Conservation (phyloP, 495 filamentous ascomycete species). For the Diplogelasinospora grovesii region DNA sequence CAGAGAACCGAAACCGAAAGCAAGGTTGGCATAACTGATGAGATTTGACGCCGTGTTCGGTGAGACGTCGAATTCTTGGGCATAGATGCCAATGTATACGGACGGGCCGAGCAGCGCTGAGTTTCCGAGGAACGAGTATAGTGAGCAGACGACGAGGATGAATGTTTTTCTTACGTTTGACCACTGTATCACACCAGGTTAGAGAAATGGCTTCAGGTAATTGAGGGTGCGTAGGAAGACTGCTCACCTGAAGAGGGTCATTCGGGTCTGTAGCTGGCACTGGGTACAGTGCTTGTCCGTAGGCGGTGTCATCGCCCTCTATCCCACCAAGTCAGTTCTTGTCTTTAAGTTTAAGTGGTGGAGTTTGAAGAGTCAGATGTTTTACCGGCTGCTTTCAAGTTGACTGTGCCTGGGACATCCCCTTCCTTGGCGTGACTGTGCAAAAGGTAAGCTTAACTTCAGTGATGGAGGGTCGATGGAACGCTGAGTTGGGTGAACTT, state of each 20-base stretch:
- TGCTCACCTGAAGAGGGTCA: slow-evolving; percentile 51
- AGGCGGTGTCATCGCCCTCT: slow-evolving; percentile 58
- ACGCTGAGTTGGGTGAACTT: not conserved
- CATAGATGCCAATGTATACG: slow-evolving; percentile 53
- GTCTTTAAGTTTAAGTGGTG: no score
- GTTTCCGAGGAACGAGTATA: slow-evolving; percentile 59
- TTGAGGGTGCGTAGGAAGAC: no score
- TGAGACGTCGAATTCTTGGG: slow-evolving; percentile 47
- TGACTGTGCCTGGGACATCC: slow-evolving; percentile 52
- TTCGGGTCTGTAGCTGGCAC: slow-evolving; percentile 59
- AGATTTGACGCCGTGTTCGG: slow-evolving; percentile 47
- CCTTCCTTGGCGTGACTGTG: slow-evolving; percentile 54
- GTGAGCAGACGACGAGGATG: slow-evolving; percentile 51
- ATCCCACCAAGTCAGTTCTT: no score
- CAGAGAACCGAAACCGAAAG: slow-evolving; percentile 56
- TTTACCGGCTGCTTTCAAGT: slow-evolving; percentile 41
- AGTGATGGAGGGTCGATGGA: not conserved
- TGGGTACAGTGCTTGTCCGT: slow-evolving; percentile 56
- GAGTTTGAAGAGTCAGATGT: no score
- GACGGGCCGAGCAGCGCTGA: slow-evolving; percentile 51
- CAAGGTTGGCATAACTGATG: slow-evolving; percentile 57
- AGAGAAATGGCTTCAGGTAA: slow-evolving; percentile 1
- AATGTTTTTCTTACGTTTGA: slow-evolving; percentile 51
- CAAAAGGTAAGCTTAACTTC: not conserved
- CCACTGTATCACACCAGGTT: slow-evolving; percentile 39